Evolutionary conservation across 2,329 filamentous ascomycete species (phyloP), one percentile per base, ranked within the genome.

Genomic region (Cordyceps pruinosa): DNA sequence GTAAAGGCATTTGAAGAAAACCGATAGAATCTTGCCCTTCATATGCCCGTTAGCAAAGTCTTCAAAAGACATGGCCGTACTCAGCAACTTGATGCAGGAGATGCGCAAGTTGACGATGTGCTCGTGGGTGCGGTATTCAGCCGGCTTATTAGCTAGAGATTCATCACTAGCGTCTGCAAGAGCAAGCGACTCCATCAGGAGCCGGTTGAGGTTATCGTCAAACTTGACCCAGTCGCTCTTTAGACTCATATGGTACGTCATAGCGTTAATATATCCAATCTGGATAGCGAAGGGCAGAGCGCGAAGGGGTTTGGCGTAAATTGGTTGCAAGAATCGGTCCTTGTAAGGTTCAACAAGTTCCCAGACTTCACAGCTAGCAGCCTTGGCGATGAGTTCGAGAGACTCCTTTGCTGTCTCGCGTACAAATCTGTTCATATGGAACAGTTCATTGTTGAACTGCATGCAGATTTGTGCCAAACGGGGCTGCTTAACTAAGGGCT

Each of bases 1-100:
- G 70, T 99, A 99, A 1, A 99, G 78, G 37, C 90, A 95, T 68
- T 97, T 97, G 81, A 99, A 99, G 75, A 99, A 99, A 1, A 97
- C 91, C 0, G 89, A 86, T 19, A 99, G 92, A 48, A 97, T 96
- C 66, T 84, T 85, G 1, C 76, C 80, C 52, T 86, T 77, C 0
- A 83, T 86, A 1, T 82, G 66, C 1, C 83, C 85, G 55, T 89
- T 90, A 59, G 87, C 87, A 69, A 97, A 97, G 34, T 97, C 93
- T 5, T 93, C 89, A 68, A 96, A 94, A 44, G 86, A 83, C 82
- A 97, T 96, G 0, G 94, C 94, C 59, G 90, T 95, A 50, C 91
- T 96, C 37, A 99, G 76, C 39, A 99, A 85, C 60, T 88, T 90
- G 66, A 99, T 90, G 65, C 95, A 99, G 10, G 94, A 90, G 12